Evolutionary conservation across 768 basidiomycete species (phyloP).

Genomic region (Suillus clintonianus): DNA sequence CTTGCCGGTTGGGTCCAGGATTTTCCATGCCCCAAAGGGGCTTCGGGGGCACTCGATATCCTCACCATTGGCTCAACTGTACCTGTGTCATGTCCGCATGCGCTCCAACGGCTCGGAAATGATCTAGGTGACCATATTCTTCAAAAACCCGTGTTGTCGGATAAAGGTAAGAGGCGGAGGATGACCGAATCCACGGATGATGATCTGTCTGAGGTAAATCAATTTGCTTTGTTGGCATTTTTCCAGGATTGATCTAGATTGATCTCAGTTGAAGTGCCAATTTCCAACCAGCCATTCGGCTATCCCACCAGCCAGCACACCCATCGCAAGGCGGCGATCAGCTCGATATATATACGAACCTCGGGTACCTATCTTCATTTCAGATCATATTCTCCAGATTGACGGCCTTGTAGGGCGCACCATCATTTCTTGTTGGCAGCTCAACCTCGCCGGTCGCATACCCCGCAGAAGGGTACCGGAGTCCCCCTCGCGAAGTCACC

Average conservation of each 20-base stretch:
- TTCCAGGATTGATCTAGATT: neutral
- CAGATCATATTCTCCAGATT: neutral
- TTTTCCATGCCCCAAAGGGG: slow-evolving; percentile 16
- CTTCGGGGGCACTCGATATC: neutral
- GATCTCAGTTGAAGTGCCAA: neutral
- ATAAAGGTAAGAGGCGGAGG: slow-evolving; percentile 27
- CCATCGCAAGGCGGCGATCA: slow-evolving; percentile 1
- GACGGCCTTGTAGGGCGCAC: slow-evolving; percentile 18
- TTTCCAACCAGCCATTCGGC: neutral
- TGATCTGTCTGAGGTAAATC: neutral
- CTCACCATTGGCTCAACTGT: neutral
- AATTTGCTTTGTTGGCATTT: neutral
- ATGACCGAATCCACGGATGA: slow-evolving; percentile 6
- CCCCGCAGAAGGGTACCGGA: slow-evolving; percentile 31
- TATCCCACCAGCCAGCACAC: neutral
- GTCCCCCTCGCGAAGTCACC: slow-evolving; percentile 19
- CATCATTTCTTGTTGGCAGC: slow-evolving; percentile 33
- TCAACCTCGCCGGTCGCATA: slow-evolving; percentile 33
- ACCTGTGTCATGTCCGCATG: neutral
- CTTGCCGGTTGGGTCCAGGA: slow-evolving; percentile 27
- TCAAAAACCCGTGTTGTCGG: neutral
- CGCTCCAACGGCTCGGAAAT: neutral
- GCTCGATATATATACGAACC: slow-evolving; percentile 31
- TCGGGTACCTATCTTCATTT: slow-evolving; percentile 14
- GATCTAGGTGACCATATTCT: neutral